Evolutionary conservation across 371 early-diverging fungal species (phyloP).

Genomic region (Synchytrium microbalum): DNA sequence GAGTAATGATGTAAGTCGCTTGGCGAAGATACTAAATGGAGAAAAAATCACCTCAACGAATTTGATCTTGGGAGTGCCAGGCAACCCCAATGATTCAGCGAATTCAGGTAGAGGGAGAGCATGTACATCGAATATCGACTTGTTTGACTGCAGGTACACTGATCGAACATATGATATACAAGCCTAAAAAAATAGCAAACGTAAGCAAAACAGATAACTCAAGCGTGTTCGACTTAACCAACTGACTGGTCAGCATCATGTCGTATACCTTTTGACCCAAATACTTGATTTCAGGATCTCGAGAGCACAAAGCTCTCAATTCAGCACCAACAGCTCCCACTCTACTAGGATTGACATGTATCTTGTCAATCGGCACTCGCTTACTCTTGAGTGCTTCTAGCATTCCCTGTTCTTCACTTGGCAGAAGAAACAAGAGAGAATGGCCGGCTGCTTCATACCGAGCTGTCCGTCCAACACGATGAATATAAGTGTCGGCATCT

Average conservation of each 20-base stretch:
- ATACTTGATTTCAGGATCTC: constrained; percentile 91
- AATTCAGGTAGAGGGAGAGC: constrained; percentile 78
- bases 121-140: constrained; percentile 75
- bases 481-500: constrained; percentile 92
- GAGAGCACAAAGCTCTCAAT: constrained; percentile 83
- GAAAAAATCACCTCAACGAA: constrained; percentile 54
- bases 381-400: constrained; percentile 48
- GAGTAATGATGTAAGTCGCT: background rate
- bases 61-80: constrained; percentile 89
- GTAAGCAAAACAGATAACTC: constrained; percentile 1
- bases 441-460: constrained; percentile 84
- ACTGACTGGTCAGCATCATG: no score
- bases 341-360: constrained; percentile 72
- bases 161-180: constrained; percentile 92
- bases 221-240: no score
- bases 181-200: constrained; percentile 40
- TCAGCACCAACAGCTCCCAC: constrained; percentile 60
- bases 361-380: constrained; percentile 77
- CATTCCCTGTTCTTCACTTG: constrained; percentile 83
- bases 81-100: constrained; percentile 84
- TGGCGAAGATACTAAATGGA: background rate
- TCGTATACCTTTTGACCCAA: constrained; percentile 70
- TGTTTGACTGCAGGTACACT: constrained; percentile 80
- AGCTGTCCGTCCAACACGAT: constrained; percentile 97
- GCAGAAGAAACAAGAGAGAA: constrained; percentile 76